phyloP scores from a whole-genome alignment of 2,329 filamentous ascomycete species.

The Pseudogymnoascus sp. region DNA sequence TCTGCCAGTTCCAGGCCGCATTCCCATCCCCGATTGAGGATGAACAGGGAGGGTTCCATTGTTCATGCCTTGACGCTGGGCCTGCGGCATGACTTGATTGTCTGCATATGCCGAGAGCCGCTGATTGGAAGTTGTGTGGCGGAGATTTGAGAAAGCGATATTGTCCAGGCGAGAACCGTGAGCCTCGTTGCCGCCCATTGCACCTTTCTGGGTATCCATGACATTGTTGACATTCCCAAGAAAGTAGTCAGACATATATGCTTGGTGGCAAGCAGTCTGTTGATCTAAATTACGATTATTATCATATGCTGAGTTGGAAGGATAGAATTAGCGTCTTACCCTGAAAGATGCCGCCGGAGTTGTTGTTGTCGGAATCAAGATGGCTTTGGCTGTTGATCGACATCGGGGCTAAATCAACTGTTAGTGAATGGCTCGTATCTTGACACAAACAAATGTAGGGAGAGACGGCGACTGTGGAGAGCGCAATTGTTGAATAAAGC shows the following conservation, averaged over 20 bases:
- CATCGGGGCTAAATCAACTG: not conserved
- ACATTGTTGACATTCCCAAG: not conserved
- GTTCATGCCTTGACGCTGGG: no score
- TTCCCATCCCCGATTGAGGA: not conserved
- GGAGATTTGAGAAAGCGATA: no score
- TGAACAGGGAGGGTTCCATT: no score
- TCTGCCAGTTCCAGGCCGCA: not conserved
- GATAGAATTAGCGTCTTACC: constrained; percentile 14
- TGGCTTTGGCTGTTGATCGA: constrained; percentile 14
- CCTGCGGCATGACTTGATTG: no score
- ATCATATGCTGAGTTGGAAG: not conserved
- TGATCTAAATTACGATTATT: not conserved
- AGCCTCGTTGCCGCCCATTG: no score
- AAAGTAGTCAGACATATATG: not conserved
- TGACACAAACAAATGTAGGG: not conserved
- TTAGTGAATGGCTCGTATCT: not conserved
- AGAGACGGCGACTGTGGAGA: not conserved
- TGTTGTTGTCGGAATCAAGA: not conserved
- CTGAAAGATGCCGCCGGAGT: constrained; percentile 14
- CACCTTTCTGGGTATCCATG: not conserved
- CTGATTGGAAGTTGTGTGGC: no score
- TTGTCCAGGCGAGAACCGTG: not conserved
- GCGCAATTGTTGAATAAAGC: not conserved
- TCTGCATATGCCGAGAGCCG: no score
- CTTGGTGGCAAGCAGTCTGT: not conserved